These are phyloP conservation scores for Flaveria sonorensis DNA, from an alignment of 129 eudicot genomes.

Conservation along the genomic window DNA sequence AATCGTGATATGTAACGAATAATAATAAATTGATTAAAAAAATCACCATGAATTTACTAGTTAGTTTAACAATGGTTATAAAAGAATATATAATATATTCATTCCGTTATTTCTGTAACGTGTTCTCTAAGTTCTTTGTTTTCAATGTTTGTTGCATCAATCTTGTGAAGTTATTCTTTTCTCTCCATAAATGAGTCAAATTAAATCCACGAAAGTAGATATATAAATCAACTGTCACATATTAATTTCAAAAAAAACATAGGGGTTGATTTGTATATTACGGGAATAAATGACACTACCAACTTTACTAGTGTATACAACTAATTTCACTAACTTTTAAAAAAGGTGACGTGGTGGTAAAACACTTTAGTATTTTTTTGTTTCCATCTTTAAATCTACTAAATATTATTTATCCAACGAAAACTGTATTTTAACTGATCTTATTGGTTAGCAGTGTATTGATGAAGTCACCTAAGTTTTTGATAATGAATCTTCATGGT, in stretches of 20 bases:
- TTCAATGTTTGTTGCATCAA: not conserved
- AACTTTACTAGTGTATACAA: no score
- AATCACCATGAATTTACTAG: not conserved
- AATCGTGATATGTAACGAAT: not conserved
- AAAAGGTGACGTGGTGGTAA: no score
- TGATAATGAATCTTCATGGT: not conserved
- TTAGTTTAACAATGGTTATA: not conserved
- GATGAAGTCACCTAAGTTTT: not conserved
- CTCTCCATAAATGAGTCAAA: not conserved
- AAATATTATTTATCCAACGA: no score
- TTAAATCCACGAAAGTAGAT: not conserved
- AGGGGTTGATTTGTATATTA: not conserved
- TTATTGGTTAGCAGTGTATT: not conserved
- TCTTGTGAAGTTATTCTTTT: not conserved
- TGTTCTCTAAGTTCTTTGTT: not conserved
- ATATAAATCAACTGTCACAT: not conserved
- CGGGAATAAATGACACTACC: not conserved
- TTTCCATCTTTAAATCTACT: no score
- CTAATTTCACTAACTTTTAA: no score
- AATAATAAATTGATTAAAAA: not conserved
- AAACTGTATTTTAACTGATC: no score
- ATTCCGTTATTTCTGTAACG: not conserved
- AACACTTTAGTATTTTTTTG: no score
- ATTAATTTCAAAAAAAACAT: not conserved
- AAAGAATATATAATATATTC: not conserved